phyloP scores from a whole-genome alignment of 345 rosid genomes.

The Arabis hirsuta region DNA sequence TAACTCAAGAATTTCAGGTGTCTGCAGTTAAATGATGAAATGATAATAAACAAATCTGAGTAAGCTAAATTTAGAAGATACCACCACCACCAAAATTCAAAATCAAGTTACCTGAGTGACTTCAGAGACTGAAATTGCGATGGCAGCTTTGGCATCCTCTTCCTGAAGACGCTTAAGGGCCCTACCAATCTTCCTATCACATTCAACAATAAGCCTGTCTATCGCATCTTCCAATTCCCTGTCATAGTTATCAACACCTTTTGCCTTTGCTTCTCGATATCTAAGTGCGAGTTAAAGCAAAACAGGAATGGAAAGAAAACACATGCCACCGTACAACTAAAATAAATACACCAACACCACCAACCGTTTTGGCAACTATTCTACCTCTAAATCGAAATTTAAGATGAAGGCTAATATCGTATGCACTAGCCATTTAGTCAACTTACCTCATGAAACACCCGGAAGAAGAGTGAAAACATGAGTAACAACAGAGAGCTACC shows the following conservation, averaged over 20 bases:
- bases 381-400: neutral
- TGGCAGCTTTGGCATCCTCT: slow-evolving; percentile 98
- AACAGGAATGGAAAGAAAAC: slow-evolving; percentile 3
- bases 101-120: slow-evolving; percentile 73
- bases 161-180: slow-evolving; percentile 96
- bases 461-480: slow-evolving; percentile 6
- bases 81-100: neutral
- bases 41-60: neutral
- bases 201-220: slow-evolving; percentile 90
- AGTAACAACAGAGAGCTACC: neutral
- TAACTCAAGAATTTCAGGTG: slow-evolving; percentile 70
- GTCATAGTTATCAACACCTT: slow-evolving; percentile 81
- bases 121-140: slow-evolving; percentile 91
- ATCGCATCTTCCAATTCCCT: slow-evolving; percentile 91
- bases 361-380: neutral
- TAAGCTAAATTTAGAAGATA: neutral
- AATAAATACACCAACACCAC: neutral
- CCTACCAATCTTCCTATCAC: slow-evolving; percentile 88
- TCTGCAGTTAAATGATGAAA: slow-evolving; percentile 47
- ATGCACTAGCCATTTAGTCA: slow-evolving; percentile 1
- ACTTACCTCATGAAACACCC: neutral
- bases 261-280: slow-evolving; percentile 79
- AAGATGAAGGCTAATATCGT: neutral
- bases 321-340: neutral
- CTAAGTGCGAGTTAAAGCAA: slow-evolving; percentile 51